Percentiles rank a stretch among this genome's conserved stretches.
These are phyloP conservation scores for Mycothermus thermophilus DNA, from an alignment of 495 filamentous ascomycete genomes.

Conservation along the genomic window DNA sequence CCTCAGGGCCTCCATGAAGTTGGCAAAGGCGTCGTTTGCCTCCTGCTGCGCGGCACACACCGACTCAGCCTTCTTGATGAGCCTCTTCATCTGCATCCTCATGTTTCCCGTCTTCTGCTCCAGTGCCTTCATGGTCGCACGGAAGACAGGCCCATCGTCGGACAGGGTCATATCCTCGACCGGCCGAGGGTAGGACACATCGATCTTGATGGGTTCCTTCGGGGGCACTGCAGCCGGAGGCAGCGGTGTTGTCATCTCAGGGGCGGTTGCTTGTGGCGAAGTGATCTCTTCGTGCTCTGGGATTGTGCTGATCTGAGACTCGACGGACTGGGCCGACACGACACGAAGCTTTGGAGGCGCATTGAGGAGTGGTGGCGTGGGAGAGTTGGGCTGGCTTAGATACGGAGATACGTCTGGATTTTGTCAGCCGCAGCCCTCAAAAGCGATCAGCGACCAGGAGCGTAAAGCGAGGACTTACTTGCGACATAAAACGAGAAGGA, in stretches of 20 bases:
- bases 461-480: conserved; percentile 34
- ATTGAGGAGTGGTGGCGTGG: conserved; percentile 53
- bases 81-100: conserved; percentile 85
- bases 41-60: conserved; percentile 63
- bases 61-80: conserved; percentile 80
- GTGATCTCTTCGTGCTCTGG: conserved; percentile 47
- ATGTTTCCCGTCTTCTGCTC: conserved; percentile 97
- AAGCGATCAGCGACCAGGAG: background rate
- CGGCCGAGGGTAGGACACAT: conserved; percentile 72
- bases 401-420: conserved; percentile 21
- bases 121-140: conserved; percentile 90
- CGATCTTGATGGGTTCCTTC: conserved; percentile 61
- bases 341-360: conserved; percentile 65
- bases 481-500: conserved; percentile 92
- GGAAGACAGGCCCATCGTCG: conserved; percentile 91
- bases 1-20: conserved; percentile 74
- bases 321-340: conserved; percentile 66
- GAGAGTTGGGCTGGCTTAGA: conserved; percentile 35
- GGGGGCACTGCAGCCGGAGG: conserved; percentile 23
- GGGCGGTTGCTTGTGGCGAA: conserved; percentile 44
- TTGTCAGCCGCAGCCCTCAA: background rate
- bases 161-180: conserved; percentile 74
- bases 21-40: conserved; percentile 71
- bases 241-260: conserved; percentile 27
- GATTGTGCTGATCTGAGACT: conserved; percentile 57